Evolutionary conservation across 2,329 filamentous ascomycete species (phyloP).

Genomic region (Fusarium keratoplasticum): DNA sequence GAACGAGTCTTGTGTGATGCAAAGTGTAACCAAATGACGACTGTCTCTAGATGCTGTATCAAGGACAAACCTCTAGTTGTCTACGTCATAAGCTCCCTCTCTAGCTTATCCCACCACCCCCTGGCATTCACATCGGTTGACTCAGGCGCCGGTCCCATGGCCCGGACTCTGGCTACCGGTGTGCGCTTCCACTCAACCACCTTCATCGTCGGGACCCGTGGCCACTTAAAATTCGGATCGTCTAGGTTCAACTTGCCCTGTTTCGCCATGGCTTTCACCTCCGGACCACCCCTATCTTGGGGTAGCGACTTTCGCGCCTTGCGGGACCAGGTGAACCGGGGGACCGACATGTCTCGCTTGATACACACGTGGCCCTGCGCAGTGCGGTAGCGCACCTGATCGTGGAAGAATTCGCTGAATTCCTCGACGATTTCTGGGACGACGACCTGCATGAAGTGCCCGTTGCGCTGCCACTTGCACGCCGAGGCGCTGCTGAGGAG

Average conservation of each 20-base stretch:
- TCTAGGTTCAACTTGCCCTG: constrained; percentile 19
- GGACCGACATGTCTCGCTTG: constrained; percentile 32
- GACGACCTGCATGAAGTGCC: constrained; percentile 29
- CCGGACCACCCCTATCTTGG: constrained; percentile 34
- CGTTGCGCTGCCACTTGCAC: constrained; percentile 36
- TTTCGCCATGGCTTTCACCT: constrained; percentile 20
- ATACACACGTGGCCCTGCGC: constrained; percentile 47
- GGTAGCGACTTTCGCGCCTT: constrained; percentile 44
- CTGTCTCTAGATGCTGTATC: constrained; percentile 8
- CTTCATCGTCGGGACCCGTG: constrained; percentile 32
- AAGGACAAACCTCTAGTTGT: background rate
- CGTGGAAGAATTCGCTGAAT: constrained; percentile 49
- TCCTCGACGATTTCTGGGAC: constrained; percentile 50
- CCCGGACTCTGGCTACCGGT: constrained; percentile 34
- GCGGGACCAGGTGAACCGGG: constrained; percentile 39
- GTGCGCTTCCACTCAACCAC: constrained; percentile 42
- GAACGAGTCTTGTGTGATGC: background rate
- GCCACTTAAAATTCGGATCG: constrained; percentile 42
- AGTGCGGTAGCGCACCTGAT: constrained; percentile 48
- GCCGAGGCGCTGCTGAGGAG: constrained; percentile 44
- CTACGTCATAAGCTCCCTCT: constrained; percentile 48
- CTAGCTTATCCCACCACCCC: constrained; percentile 47
- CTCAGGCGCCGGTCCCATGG: constrained; percentile 36
- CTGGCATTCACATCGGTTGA: constrained; percentile 22
- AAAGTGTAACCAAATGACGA: background rate